Evolutionary conservation across 306 rosid species (phyloP).

Genomic region (Delonix regia): DNA sequence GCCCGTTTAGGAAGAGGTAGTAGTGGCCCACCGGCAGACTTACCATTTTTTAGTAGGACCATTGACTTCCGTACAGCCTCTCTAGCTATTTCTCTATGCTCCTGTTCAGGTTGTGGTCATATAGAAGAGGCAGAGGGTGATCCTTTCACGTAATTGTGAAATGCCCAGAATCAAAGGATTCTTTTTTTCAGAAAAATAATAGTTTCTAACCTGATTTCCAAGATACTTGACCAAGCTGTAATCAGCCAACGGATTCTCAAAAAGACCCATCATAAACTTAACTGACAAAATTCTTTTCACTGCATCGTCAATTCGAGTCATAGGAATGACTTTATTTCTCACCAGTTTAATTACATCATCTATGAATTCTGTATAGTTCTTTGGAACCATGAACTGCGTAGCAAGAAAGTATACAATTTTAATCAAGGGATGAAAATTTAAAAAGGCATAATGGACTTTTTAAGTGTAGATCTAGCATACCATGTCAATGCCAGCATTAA

Average conservation of each 20-base stretch:
- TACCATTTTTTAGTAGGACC: slow-evolving; percentile 42
- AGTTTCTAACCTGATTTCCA: slow-evolving; percentile 36
- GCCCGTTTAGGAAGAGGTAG: slow-evolving; percentile 51
- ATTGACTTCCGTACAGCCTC: slow-evolving; percentile 48
- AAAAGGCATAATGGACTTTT: neutral
- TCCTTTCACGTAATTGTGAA: neutral
- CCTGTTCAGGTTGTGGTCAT: slow-evolving; percentile 25
- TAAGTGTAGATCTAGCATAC: slow-evolving; percentile 14
- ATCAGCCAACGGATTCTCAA: slow-evolving; percentile 47
- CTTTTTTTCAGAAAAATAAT: too few species aligned
- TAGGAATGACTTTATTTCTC: slow-evolving; percentile 37
- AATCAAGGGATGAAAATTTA: neutral
- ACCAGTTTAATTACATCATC: slow-evolving; percentile 36
- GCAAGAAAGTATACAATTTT: neutral
- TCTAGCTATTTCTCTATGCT: slow-evolving; percentile 47
- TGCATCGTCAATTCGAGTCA: slow-evolving; percentile 44
- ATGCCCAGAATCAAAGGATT: neutral
- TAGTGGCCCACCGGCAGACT: slow-evolving; percentile 32
- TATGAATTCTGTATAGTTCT: slow-evolving; percentile 36
- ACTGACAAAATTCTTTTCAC: slow-evolving; percentile 44
- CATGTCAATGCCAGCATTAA: slow-evolving; percentile 56
- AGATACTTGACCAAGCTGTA: slow-evolving; percentile 33
- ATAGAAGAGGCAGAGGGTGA: neutral
- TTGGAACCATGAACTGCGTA: slow-evolving; percentile 45
- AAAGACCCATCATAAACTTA: slow-evolving; percentile 46